Percentiles rank a stretch among this genome's conserved stretches.
Evolutionary conservation across 2,329 filamentous ascomycete species (phyloP).

Genomic region (Colletotrichum coccodes): DNA sequence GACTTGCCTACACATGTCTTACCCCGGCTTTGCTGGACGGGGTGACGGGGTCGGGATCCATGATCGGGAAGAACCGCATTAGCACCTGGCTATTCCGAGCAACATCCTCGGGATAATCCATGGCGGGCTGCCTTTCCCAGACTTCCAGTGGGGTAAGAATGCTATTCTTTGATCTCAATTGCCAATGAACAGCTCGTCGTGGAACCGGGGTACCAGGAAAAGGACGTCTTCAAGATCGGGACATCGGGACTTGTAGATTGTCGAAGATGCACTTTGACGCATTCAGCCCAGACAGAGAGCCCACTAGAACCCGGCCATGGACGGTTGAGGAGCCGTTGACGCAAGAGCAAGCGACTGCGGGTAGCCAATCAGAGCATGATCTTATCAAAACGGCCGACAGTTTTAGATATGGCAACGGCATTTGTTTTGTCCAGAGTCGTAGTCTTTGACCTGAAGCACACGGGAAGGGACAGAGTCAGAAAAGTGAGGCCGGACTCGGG

Average conservation of each 20-base stretch:
- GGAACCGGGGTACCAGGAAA: conserved; percentile 27
- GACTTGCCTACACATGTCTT: conserved; percentile 22
- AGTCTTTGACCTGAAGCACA: conserved; percentile 10
- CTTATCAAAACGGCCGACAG: not conserved
- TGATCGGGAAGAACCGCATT: conserved; percentile 34
- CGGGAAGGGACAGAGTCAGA: not conserved
- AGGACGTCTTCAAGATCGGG: conserved; percentile 28
- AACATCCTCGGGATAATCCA: conserved; percentile 33
- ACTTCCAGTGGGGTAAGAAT: conserved; percentile 20
- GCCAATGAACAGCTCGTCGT: conserved; percentile 24
- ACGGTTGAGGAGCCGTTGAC: conserved; percentile 13
- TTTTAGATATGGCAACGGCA: not conserved
- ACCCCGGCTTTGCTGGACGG: conserved; percentile 31
- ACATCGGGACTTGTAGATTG: conserved; percentile 26
- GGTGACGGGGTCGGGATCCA: conserved; percentile 30
- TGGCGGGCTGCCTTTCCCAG: conserved; percentile 18
- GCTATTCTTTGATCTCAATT: conserved; percentile 11
- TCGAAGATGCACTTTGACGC: conserved; percentile 30
- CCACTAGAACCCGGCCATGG: conserved; percentile 18
- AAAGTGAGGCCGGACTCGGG: not conserved
- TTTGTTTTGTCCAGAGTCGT: conserved; percentile 10
- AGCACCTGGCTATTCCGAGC: conserved; percentile 29
- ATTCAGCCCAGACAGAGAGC: conserved; percentile 16
- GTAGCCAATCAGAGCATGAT: conserved; percentile 20
- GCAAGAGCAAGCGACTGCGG: not conserved